Evolutionary conservation across 306 rosid genomes (phyloP).

Genomic region (Fragaria nilgerrensis): DNA sequence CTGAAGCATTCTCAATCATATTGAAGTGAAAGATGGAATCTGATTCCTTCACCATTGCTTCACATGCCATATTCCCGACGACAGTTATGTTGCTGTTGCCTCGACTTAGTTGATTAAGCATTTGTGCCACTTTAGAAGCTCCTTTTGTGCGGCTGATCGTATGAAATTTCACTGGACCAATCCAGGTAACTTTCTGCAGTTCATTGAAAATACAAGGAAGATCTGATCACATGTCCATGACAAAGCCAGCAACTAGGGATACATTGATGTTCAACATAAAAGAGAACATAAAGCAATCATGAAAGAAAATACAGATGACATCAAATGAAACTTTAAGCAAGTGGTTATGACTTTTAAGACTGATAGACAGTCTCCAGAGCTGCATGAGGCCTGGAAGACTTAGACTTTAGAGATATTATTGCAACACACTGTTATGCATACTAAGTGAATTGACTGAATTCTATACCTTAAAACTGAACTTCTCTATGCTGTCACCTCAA

Average conservation of each 20-base stretch:
- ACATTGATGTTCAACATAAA: neutral
- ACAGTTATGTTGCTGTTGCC: constrained; percentile 55
- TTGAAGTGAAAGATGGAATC: constrained; percentile 38
- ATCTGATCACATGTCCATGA: neutral
- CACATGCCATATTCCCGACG: constrained; percentile 62
- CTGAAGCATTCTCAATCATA: constrained; percentile 70
- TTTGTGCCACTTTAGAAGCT: constrained; percentile 60
- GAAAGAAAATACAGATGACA: constrained; percentile 1
- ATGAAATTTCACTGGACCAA: constrained; percentile 74
- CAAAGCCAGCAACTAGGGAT: neutral
- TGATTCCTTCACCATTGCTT: constrained; percentile 50
- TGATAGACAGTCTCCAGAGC: neutral
- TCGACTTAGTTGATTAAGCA: constrained; percentile 50
- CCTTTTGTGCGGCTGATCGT: constrained; percentile 40
- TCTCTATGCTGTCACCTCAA: neutral
- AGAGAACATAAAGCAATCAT: constrained; percentile 3
- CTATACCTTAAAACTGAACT: neutral
- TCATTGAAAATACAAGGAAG: constrained; percentile 19
- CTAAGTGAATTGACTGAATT: neutral
- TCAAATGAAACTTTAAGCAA: constrained; percentile 11
- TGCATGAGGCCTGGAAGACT: neutral
- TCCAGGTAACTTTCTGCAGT: constrained; percentile 72
- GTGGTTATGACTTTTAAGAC: neutral
- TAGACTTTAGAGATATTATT: neutral
- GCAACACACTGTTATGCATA: neutral